phyloP scores from a whole-genome alignment of 2,329 filamentous ascomycete species.

The Exophiala calicioides region DNA sequence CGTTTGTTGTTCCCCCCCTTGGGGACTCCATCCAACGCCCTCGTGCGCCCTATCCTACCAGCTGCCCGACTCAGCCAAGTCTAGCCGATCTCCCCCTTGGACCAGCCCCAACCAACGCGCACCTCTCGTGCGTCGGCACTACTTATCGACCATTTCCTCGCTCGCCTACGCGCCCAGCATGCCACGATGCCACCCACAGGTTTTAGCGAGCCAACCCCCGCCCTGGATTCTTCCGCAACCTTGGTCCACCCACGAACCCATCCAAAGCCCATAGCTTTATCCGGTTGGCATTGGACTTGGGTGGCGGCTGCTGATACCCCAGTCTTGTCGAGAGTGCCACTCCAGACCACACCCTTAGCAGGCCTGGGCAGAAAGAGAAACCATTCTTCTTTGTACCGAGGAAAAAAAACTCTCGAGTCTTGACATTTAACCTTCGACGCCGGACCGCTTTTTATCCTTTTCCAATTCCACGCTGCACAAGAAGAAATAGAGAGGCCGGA shows the following conservation, averaged over 20 bases:
- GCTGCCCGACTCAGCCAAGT: constrained; percentile 16
- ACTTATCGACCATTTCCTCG: constrained; percentile 22
- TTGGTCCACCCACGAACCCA: constrained; percentile 11
- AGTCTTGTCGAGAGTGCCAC: constrained; percentile 17
- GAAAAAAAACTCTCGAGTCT: no score
- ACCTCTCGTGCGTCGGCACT: constrained; percentile 5
- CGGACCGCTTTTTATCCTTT: constrained; percentile 2
- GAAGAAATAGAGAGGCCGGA: no score
- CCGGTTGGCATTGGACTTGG: constrained; percentile 10
- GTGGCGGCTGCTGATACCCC: constrained; percentile 17
- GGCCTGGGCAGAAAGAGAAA: constrained; percentile 2
- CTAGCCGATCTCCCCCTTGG: constrained; percentile 15
- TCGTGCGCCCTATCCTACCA: constrained; percentile 16
- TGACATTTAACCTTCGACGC: constrained; percentile 17
- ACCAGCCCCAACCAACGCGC: constrained; percentile 11
- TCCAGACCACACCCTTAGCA: background rate
- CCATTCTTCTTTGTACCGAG: constrained; percentile 5
- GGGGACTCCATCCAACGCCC: no score
- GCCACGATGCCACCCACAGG: constrained; percentile 19
- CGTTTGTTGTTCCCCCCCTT: no score
- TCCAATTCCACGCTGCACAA: constrained; percentile 1
- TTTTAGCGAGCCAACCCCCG: constrained; percentile 16
- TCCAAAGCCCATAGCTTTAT: constrained; percentile 10
- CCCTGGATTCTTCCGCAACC: constrained; percentile 11
- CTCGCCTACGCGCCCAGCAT: constrained; percentile 15